Evolutionary conservation across 192 early-diverging fungal species (phyloP), one percentile per base, ranked within the genome.

Genomic region (Dissophora globulifera): DNA sequence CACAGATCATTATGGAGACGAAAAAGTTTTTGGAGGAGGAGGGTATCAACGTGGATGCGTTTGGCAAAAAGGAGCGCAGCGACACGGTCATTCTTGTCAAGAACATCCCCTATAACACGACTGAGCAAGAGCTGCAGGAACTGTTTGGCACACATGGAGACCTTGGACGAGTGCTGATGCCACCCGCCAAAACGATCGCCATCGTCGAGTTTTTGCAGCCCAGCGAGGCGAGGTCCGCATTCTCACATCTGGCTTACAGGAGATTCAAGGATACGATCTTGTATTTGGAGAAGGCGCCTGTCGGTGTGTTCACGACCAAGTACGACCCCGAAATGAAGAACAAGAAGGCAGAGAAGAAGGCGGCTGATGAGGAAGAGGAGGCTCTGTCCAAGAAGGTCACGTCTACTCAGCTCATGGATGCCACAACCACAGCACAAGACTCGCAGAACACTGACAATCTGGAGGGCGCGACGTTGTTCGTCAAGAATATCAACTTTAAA

Each of bases 401-500:
- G 41, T 81, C 88, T 1, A 71, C 84, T 17, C 79, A 85, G 33
- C 79, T 85, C 41, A 79, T 86, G 48, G 71, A 81, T 40, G 67
- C 56, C 20, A 56, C 79, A 17, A 68, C 69, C 12, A 72, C 70
- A 22, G 82, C 62, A 20, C 42, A 71, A 16, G 84, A 81, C 15
- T 60, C 71, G 16, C 79, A 86, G 43, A 84, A 85, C 40, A 85
- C 86, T 42, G 74, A 87, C 31, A 88, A 86, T 38, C 67, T 84
- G 52, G 82, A 83, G 45, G 69, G 47, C 17, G 74, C 91, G 7
- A 94, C 95, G 13, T 78, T 99, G 58, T 99, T 98, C 86, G 89
- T 99, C 71, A 99, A 99, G 84, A 99, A 99, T 58, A 84, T 99
- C 42, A 93, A 84, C 80, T 99, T 98, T 79, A 82, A 89, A 59